Evolutionary conservation across 2,329 filamentous ascomycete genomes (phyloP).

Genomic region (Paracoccidioides lutzii): DNA sequence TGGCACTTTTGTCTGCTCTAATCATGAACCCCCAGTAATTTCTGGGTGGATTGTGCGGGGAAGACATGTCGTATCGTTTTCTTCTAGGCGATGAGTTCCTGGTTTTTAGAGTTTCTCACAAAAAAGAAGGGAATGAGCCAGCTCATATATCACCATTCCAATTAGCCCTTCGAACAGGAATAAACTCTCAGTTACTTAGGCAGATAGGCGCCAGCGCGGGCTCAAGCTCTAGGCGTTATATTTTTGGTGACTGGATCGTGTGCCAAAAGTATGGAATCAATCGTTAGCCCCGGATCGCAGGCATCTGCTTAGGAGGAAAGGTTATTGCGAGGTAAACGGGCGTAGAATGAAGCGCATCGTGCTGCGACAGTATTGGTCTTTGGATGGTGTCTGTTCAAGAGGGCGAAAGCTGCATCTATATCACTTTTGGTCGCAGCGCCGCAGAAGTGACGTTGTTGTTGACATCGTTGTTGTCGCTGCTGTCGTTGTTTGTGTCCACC

Average conservation of each 20-base stretch:
- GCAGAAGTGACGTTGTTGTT: background rate
- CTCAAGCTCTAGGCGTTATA: background rate
- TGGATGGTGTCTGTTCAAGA: background rate
- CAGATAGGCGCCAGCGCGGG: background rate
- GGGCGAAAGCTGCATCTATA: background rate
- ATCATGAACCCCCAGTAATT: constrained; percentile 51
- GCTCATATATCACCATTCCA: background rate
- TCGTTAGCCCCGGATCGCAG: background rate
- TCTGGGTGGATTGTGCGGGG: constrained; percentile 13
- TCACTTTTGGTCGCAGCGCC: background rate
- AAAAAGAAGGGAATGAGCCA: background rate
- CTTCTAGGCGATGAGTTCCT: too few relatives aligned
- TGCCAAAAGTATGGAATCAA: background rate
- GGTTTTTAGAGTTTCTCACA: background rate
- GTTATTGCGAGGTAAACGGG: background rate
- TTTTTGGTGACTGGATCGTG: background rate
- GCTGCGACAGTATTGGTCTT: background rate
- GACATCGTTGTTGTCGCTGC: background rate
- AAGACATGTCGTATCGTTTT: constrained; percentile 6
- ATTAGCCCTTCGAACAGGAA: background rate
- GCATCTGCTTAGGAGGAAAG: background rate
- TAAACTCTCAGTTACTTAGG: background rate
- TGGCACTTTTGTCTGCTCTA: constrained; percentile 53
- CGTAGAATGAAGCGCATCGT: background rate
- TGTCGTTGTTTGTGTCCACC: background rate